Evolutionary conservation across 768 basidiomycete species (phyloP).

Genomic region (Roridomyces roridus): DNA sequence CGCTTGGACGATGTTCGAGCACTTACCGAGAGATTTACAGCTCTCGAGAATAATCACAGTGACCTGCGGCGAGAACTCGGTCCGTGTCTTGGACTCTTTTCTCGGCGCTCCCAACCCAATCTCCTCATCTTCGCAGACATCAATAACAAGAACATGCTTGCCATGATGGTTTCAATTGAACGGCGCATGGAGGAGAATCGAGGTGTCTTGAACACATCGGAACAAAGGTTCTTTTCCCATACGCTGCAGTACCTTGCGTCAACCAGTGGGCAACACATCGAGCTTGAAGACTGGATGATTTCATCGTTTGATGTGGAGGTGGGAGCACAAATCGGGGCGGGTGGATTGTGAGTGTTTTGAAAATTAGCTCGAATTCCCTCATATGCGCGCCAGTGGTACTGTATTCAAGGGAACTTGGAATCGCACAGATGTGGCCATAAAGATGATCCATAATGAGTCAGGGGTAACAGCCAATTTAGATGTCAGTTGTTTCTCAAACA

Average conservation of each 20-base stretch:
- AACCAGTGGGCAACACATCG: background rate
- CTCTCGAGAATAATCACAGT: too few species aligned
- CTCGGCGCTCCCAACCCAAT: background rate
- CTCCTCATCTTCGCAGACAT: background rate
- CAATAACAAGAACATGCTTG: background rate
- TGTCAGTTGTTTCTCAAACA: too few species aligned
- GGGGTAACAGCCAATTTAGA: background rate
- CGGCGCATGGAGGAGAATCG: background rate
- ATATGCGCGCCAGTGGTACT: background rate
- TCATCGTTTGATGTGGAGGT: slow-evolving; percentile 9
- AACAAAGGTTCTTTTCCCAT: too few species aligned
- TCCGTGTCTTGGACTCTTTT: too few species aligned
- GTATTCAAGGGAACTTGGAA: slow-evolving; percentile 14
- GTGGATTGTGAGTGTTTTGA: slow-evolving; percentile 6
- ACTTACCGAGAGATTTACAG: too few species aligned
- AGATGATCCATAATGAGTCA: background rate
- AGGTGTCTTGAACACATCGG: too few species aligned
- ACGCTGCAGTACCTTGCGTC: too few species aligned
- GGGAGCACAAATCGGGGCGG: slow-evolving; percentile 5
- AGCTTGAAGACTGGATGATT: slow-evolving; percentile 16
- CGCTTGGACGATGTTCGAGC: too few species aligned
- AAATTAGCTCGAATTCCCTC: background rate
- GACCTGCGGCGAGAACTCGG: too few species aligned
- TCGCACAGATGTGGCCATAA: slow-evolving; percentile 9
- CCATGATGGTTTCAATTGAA: too few species aligned